Percentiles rank a stretch among this genome's conserved stretches.
phyloP scores from a whole-genome alignment of 164 flowering plant species.

The Amborella trichopoda region DNA sequence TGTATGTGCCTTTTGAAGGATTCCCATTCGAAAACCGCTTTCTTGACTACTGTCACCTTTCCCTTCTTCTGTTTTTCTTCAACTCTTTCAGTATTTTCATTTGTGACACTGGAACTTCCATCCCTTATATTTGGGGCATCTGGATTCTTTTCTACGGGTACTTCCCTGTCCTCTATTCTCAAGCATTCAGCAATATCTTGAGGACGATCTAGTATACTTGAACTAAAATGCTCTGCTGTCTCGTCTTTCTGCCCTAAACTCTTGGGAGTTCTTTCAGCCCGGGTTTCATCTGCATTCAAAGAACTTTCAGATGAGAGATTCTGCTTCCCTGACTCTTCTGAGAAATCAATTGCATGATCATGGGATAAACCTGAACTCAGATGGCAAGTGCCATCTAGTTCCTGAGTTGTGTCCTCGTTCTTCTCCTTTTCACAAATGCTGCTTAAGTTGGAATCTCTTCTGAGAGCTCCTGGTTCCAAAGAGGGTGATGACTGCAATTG shows the following conservation, averaged over 20 bases:
- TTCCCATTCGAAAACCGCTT: constrained; percentile 58
- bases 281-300: constrained; percentile 5
- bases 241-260: constrained; percentile 9
- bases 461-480: constrained; percentile 4
- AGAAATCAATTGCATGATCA: constrained; percentile 4
- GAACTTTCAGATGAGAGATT: constrained; percentile 2
- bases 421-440: background rate
- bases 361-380: background rate
- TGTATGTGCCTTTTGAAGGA: constrained; percentile 41
- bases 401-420: background rate
- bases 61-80: constrained; percentile 18
- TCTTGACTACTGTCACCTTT: constrained; percentile 24
- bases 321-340: constrained; percentile 12
- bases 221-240: constrained; percentile 4
- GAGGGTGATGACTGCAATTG: background rate
- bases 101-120: constrained; percentile 11
- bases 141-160: constrained; percentile 2
- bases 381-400: background rate
- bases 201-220: constrained; percentile 7
- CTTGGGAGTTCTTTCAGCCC: constrained; percentile 7
- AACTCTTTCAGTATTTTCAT: constrained; percentile 6
- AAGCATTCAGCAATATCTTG: constrained; percentile 7
- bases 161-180: constrained; percentile 2
- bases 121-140: constrained; percentile 2
- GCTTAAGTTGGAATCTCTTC: constrained; percentile 1